A percentile compares a stretch with the other conserved stretches of the same genome.
These are phyloP conservation scores for Cercospora zeina DNA, from an alignment of 2,329 filamentous ascomycete genomes.

Conservation along the genomic window DNA sequence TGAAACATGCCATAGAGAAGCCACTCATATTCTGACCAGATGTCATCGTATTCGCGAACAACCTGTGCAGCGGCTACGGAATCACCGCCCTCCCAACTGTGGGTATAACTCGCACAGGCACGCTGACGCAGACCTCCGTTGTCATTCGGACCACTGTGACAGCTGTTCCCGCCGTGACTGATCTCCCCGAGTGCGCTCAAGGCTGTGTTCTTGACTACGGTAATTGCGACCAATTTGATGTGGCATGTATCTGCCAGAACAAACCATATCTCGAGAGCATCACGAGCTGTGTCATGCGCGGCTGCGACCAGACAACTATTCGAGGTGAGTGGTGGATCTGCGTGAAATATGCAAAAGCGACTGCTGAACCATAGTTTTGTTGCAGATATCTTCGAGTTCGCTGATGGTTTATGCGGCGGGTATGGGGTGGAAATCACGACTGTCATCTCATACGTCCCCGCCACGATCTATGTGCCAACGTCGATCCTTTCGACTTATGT, in stretches of 20 bases:
- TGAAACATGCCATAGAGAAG: neutral
- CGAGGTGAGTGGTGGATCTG: neutral
- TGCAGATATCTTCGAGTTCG: slow-evolving; percentile 11
- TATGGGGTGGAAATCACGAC: slow-evolving; percentile 13
- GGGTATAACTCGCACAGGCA: slow-evolving; percentile 18
- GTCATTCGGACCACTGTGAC: neutral
- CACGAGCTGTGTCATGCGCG: slow-evolving; percentile 4
- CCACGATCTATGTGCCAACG: slow-evolving; percentile 3
- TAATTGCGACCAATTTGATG: slow-evolving; percentile 5
- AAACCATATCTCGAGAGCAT: slow-evolving; percentile 10
- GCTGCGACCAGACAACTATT: slow-evolving; percentile 8
- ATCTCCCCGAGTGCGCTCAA: slow-evolving; percentile 13
- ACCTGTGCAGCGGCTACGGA: slow-evolving; percentile 10
- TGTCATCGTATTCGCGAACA: slow-evolving; percentile 9
- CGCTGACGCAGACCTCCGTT: slow-evolving; percentile 16
- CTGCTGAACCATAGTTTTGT: neutral
- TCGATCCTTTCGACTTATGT: neutral
- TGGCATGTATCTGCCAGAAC: slow-evolving; percentile 13
- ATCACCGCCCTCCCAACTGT: slow-evolving; percentile 10
- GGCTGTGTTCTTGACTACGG: slow-evolving; percentile 12
- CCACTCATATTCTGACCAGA: neutral
- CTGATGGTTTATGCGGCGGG: slow-evolving; percentile 2
- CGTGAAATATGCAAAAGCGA: neutral
- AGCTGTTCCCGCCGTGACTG: slow-evolving; percentile 4
- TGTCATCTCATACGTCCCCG: neutral